phyloP scores from a whole-genome alignment of 139 green algal species.

The Pseudopediastrum boryanum region DNA sequence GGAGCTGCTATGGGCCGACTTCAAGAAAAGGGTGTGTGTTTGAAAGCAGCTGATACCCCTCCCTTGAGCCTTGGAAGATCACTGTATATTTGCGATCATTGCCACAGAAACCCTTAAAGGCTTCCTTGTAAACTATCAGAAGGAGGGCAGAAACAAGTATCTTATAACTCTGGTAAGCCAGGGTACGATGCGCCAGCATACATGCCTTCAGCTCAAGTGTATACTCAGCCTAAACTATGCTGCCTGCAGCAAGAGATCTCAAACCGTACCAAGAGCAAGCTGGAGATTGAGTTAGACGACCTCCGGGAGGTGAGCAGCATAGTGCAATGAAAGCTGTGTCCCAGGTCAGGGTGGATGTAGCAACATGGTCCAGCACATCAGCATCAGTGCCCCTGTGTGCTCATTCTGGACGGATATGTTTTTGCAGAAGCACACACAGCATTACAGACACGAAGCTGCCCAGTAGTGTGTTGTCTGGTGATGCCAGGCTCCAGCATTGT shows the following conservation, averaged over 20 bases:
- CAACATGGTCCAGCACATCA: not conserved
- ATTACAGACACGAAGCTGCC: too few relatives aligned
- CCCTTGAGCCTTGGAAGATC: too few relatives aligned
- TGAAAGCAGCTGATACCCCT: too few relatives aligned
- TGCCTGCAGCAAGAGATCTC: slow-evolving; percentile 88
- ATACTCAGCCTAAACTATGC: not conserved
- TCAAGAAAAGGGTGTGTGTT: too few relatives aligned
- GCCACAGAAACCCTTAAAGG: not conserved
- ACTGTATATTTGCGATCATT: too few relatives aligned
- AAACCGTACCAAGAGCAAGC: slow-evolving; percentile 70
- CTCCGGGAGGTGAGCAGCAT: slow-evolving; percentile 65
- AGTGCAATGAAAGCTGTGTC: not conserved
- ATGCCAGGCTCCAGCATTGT: too few relatives aligned
- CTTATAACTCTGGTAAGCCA: slow-evolving; percentile 32
- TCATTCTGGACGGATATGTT: too few relatives aligned
- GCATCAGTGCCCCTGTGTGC: not conserved
- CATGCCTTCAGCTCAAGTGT: not conserved
- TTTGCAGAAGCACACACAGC: too few relatives aligned
- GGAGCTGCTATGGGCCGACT: too few relatives aligned
- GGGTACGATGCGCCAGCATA: not conserved
- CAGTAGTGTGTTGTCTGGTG: too few relatives aligned
- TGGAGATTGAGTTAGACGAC: slow-evolving; percentile 86
- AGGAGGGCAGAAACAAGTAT: slow-evolving; percentile 32
- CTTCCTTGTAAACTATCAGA: slow-evolving; percentile 28
- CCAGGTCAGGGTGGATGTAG: too few relatives aligned